Evolutionary conservation across 768 basidiomycete species (phyloP), one percentile per base, ranked within the genome.

Genomic region (Lactarius hatsudake): DNA sequence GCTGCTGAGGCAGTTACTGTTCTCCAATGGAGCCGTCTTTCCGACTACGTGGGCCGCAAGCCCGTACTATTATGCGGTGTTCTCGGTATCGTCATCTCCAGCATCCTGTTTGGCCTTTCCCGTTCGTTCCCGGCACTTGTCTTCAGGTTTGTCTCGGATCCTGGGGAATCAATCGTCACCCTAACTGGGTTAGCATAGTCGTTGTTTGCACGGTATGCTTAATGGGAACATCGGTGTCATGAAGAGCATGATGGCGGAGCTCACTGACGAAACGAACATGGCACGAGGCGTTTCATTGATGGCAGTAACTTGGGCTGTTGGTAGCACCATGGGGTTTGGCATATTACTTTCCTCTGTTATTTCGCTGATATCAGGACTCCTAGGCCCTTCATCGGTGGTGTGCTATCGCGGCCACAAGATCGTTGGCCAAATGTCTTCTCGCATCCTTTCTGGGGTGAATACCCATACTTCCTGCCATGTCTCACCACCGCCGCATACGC

Each of bases 41-140:
- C 83, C 0, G 82, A 83, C 65, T 74, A 75, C 5, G 75, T 83
- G 45, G 82, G 83, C 18, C 80, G 83, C 30, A 82, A 82, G 63
- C 82, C 82, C 8, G 81, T 83, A 5, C 76, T 84, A 55, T 73
- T 83, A 18, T 74, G 73, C 12, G 78, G 79, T 12, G 69, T 78
- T 38, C 74, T 72, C 17, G 78, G 78, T 8, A 72, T 77, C 0
- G 61, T 72, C n/a, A 61, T 78, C 45, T 76, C 77, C 38, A 78
- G 76, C 73, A 18, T 77, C 2, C 72, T 65, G 53, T 80, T 80
- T 67, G 79, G 79, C 5, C 72, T 80, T 13, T 76, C 78, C 12
- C 73, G 71, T 59, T 77, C 78, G 13, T 76, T 75, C 69, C 61
- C 60, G 12, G 71, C 68, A 3, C 72, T 77, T 74, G 42, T 58